Evolutionary conservation across 2,329 filamentous ascomycete species (phyloP), one percentile per base, ranked within the genome.

Genomic region (Colletotrichum tamarilloi): DNA sequence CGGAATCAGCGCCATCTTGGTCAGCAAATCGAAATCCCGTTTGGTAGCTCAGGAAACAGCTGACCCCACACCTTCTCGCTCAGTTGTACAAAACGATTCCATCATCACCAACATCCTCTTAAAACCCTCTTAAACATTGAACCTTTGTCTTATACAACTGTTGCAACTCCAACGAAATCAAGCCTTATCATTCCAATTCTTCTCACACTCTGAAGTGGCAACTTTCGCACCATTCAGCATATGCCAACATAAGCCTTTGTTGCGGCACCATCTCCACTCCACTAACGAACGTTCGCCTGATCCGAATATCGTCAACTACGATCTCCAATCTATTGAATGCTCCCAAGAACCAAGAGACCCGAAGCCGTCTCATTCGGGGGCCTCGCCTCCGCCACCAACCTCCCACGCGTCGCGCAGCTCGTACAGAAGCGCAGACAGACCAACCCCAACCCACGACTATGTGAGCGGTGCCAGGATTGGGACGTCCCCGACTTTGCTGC

Each of bases 401-500:
- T 60, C 58, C 58, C 58, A 2, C 58, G 52, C n/a, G 42, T 59
- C 46, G 49, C 32, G 30, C 28, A 19, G 28, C 42, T 67, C n/a
- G 9, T 67, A 32, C 46, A 22, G 30, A 32, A 35, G 2, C 67
- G 55, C 16, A 24, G 30, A 16, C 28, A 46, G 9, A 28, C 22
- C 5, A 5, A 64, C 5, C 55, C 67, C 30, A 70, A 19, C 55
- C 60, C 67, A 19, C 38, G 22, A 53, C 67, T 70, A 53, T 70
- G 67, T 38, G 60, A 12, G 38, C 62, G 60, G 28, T 70, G 67
- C 67, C 67, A 58, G 30, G 60, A 70, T 24, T 70, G 67, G 67
- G 53, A 70, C 60, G 55, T 70, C 16, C 67, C 62, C 26, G 62
- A 65, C 22, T 70, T 70, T 28, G 62, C 67, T 3, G 62, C 67